A percentile compares a stretch with the other conserved stretches of the same genome.
phyloP scores from a whole-genome alignment of 495 filamentous ascomycete species.

The Articulospora tetracladia region DNA sequence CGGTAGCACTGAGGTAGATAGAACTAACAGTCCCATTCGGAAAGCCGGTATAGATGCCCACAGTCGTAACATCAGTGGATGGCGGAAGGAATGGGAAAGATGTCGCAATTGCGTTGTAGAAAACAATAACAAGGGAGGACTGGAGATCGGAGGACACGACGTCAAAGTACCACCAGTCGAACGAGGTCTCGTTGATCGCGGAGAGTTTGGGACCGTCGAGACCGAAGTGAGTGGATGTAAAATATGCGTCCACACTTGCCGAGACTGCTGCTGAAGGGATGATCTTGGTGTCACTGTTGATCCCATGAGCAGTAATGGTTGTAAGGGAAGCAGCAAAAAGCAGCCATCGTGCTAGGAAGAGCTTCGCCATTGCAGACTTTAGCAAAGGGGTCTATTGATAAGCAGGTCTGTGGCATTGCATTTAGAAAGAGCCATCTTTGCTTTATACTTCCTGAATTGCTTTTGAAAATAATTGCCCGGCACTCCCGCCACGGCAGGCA shows the following conservation, averaged over 20 bases:
- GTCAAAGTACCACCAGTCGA: slow-evolving; percentile 1
- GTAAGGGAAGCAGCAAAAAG: neutral
- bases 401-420: too few species aligned
- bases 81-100: neutral
- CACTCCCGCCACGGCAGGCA: too few species aligned
- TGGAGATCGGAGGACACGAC: neutral
- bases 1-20: neutral
- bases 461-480: too few species aligned
- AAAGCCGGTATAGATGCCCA: neutral
- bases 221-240: neutral
- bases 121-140: neutral
- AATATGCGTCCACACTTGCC: neutral
- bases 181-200: neutral
- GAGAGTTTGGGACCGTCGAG: neutral
- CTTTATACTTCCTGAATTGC: too few species aligned
- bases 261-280: neutral
- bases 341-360: neutral
- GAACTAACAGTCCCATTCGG: slow-evolving; percentile 5
- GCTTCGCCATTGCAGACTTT: too few species aligned
- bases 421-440: too few species aligned
- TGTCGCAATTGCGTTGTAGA: neutral
- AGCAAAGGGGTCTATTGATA: too few species aligned
- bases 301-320: neutral
- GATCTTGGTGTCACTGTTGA: neutral
- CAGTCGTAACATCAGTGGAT: neutral